A percentile compares a stretch with the other conserved stretches of the same genome.
Conservation (phyloP, 108 stramenopile genomes). For the Pseudonitzschia multiseries region DNA sequence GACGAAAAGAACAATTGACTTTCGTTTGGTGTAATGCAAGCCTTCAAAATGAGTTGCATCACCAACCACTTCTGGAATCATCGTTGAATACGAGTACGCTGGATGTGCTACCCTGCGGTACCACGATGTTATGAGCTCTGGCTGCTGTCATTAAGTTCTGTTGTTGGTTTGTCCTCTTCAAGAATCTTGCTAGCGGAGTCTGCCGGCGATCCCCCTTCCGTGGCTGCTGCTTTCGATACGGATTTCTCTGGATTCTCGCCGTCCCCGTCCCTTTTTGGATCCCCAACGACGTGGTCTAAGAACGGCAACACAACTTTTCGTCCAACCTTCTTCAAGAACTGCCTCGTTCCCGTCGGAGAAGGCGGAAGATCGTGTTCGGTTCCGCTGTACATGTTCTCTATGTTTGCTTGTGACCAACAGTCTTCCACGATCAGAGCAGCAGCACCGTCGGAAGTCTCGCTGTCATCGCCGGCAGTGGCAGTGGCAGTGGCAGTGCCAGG, state of each 20-base stretch:
- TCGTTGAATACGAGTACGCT: too few relatives aligned
- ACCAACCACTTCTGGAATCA: too few relatives aligned
- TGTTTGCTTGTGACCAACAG: conserved; percentile 1
- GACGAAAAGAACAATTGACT: too few relatives aligned
- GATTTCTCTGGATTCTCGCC: neutral
- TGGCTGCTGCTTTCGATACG: neutral
- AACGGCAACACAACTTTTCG: conserved; percentile 35
- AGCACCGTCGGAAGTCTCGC: neutral
- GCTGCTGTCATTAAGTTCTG: too few relatives aligned
- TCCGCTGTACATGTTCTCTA: conserved; percentile 8
- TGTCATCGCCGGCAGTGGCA: conserved; percentile 17
- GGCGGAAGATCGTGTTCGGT: neutral
- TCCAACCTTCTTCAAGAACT: conserved; percentile 27
- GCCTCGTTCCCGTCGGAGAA: conserved; percentile 1
- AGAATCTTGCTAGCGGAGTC: too few relatives aligned
- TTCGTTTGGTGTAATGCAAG: too few relatives aligned
- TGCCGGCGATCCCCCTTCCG: too few relatives aligned
- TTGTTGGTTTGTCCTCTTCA: too few relatives aligned
- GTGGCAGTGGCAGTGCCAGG: too few relatives aligned
- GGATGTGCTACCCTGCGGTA: too few relatives aligned
- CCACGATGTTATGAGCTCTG: too few relatives aligned
- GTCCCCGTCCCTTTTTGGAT: neutral
- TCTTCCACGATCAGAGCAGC: neutral
- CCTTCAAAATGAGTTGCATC: too few relatives aligned
- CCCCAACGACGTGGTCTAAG: conserved; percentile 43